Conservation (phyloP, 352 stramenopile genomes). For the Globisporangium canariense region DNA sequence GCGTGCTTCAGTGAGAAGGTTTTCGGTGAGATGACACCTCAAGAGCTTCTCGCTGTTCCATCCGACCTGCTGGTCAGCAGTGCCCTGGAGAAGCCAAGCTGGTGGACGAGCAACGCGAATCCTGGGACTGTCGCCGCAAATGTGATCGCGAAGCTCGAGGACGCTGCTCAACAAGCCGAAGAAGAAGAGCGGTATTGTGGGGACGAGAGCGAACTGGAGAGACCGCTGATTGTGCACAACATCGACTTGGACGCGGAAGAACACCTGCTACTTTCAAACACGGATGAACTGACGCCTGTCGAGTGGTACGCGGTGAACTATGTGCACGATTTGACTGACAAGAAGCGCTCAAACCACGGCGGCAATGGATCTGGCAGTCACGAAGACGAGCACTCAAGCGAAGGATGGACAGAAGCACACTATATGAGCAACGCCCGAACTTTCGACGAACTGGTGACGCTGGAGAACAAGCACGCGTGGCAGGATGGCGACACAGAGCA, state of each 20-base stretch:
- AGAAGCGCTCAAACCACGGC: conserved; percentile 33
- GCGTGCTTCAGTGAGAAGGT: conserved; percentile 76
- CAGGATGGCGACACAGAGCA: conserved; percentile 40
- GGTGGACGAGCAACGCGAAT: conserved; percentile 53
- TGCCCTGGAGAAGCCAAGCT: conserved; percentile 63
- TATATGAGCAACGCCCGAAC: conserved; percentile 29
- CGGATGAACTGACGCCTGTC: conserved; percentile 76
- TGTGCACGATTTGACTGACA: conserved; percentile 58
- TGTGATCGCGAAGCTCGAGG: conserved; percentile 28
- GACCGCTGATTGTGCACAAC: conserved; percentile 50
- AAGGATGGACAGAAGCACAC: conserved; percentile 15
- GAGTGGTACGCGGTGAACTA: conserved; percentile 87
- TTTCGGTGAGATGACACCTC: conserved; percentile 69
- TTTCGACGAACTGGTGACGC: conserved; percentile 39
- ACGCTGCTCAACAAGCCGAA: conserved; percentile 38
- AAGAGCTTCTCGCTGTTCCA: conserved; percentile 65
- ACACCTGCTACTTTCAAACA: conserved; percentile 78
- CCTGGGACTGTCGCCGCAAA: conserved; percentile 24
- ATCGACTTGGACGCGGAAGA: conserved; percentile 77
- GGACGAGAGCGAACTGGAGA: conserved; percentile 35
- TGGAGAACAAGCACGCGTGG: conserved; percentile 35
- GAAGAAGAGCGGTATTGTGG: conserved; percentile 44
- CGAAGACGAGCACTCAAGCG: conserved; percentile 22
- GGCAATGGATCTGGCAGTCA: conserved; percentile 9
- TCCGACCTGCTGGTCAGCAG: conserved; percentile 33